Base-by-base conservation (phyloP, 805 yeast species). In the Metschnikowia lochheadii region DNA sequence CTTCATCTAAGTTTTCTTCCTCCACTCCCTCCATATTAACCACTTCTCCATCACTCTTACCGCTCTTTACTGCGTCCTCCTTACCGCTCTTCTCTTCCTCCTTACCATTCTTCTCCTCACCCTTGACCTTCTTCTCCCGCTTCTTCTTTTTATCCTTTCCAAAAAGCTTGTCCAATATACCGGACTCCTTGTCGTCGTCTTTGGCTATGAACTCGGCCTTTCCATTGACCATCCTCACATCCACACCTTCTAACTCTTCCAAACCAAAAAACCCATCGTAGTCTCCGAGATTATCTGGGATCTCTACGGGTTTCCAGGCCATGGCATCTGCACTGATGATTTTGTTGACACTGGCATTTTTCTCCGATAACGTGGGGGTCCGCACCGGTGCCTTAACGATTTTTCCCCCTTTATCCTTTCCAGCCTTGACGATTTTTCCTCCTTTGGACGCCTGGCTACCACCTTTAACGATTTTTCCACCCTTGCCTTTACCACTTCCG, bases 181-280 rank as follows among this genome's bases (percentile, higher is more conserved):
- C 46, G 13, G 34, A 26, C 29, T 51, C 47, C 8, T 75, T 76
- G n/a, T 76, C 62, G 4, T 44, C 40, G 6, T 69, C 72, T 46
- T 64, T 66, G 14, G 67, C 67, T 8, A 68, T 57, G 60, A 85
- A 86, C 48, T 79, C 79, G 0, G 85, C 83, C 46, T 74, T 70
- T 13, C 96, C 96, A 54, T 87, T 73, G 2, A 82, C 80, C 49
- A 83, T 76, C 52, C 87, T 82, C 6, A 92, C 91, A 60, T 79
- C 91, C 33, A 92, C 97, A 40, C 97, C 97, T 50, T 89, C 97
- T 46, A 94, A 77, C 64, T 92, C 98, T 65, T 92, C 99, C 34
- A 94, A 71, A 0, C 97, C 99, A 64, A 84, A 89, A 60, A 91
- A 85, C 0, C 97, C 97, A 56, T 87, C 91, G 62, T 86, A 88